Base-by-base conservation (phyloP, 1,284 basidiomycete species). In the Papiliotrema laurentii region DNA sequence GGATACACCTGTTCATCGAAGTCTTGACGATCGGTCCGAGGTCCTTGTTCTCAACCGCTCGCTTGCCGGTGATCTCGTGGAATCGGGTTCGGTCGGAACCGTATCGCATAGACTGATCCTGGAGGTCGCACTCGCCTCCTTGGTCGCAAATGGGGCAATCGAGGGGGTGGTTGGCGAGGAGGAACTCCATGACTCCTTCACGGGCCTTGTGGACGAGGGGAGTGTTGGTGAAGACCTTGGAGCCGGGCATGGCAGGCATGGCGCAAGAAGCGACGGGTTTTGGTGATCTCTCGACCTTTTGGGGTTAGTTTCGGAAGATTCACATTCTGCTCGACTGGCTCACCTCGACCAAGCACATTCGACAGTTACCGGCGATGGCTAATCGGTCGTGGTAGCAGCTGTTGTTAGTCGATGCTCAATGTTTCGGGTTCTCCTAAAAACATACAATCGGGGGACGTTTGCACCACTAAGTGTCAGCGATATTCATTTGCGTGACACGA, bases 61-160 rank as follows among this genome's bases (percentile, higher is more conserved):
- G 89, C 78, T 98, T 98, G 63, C 94, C 96, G 2, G 88, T 84
- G 54, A 96, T 89, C 78, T 99, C 94, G 78, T 97, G 93, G 83
- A 97, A 97, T 43, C 96, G 85, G 5, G 89, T 86, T 55, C 96
- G 87, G 78, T 99, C 94, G 11, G 92, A 88, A 41, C 94, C 94
- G 71, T 98, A 99, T 49, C 94, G 87, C 93, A 98, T 97, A 24
- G 93, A 94, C 76, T 99, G 96, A 76, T 99, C 94, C 79, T 99
- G 94, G 21, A 99, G 81, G 73, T 99, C 96, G 73, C 96, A 99
- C 81, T 98, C 94, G 54, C 89, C 90, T 74, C 89, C 90, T 76
- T 94, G 92, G 73, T 99, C 96, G 68, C 94, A 99, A 61, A 98
- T 89, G 30, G 96, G 94, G 77, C 94, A 98, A 58, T 98, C 94